Base-by-base conservation (phyloP, 1,284 basidiomycete genomes). In the Vanrija pseudolonga region DNA sequence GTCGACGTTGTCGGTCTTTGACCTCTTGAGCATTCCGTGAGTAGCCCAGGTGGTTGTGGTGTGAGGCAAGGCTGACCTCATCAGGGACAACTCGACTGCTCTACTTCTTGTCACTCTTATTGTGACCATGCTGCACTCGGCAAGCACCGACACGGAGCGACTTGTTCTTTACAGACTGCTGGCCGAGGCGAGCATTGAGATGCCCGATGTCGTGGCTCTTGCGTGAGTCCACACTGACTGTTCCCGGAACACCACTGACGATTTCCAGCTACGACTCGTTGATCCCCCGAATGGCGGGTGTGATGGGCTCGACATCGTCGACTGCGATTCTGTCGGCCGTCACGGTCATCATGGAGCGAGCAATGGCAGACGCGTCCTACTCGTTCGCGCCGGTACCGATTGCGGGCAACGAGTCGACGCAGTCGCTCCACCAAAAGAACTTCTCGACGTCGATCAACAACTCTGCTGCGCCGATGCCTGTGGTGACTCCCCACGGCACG, bases 141-240 rank as follows among this genome's bases (percentile, higher is more conserved):
- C 88, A 0, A 86, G 89, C 69, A 85, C 86, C 4, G 88, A 91
- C 65, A 79, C 81, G 1, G 91, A 95, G 76, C 85, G 86, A 15
- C 84, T 90, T 64, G 86, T 93, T 50, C 72, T 93, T 45, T 92
- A 88, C 69, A 81, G 81, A 45, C 73, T 93, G 36, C 79, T 95
- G 28, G 83, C 89, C 23, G 87, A 90, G 44, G 82, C 90, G n/a
- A 84, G 84, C 22, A 74, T 78, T 12, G 74, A 79, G 20, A 87
- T 84, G 74, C 89, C 89, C 0, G 87, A 91, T 20, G 81, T 85
- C 12, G 79, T 90, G n/a, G 79, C 83, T 3, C 81, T 89, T 71
- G 81, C 84, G 88, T 90, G 75, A 32, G 32, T 32, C 14, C 14
- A 12, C 32, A 14, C 32, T 32, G 8, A 12, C 32, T 32, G 32